Evolutionary conservation across 495 filamentous ascomycete species (phyloP).

Genomic region (Aspergillus olivimuriae): DNA sequence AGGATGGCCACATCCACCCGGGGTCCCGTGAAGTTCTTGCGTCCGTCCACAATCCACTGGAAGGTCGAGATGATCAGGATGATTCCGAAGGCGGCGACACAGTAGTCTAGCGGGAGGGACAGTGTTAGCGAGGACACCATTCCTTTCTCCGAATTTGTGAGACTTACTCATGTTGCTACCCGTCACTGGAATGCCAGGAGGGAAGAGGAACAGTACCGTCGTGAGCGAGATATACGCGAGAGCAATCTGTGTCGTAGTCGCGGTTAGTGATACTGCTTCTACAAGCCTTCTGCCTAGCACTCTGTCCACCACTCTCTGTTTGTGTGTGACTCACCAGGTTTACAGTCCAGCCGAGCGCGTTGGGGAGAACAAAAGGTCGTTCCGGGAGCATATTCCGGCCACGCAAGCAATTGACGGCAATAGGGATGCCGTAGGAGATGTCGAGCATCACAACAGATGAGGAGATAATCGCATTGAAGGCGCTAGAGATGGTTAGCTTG

Average conservation of each 20-base stretch:
- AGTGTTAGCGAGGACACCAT: conserved; percentile 7
- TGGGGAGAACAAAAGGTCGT: conserved; percentile 55
- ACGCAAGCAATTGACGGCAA: conserved; percentile 58
- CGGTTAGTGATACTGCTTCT: too few species aligned
- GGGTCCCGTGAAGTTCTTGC: conserved; percentile 64
- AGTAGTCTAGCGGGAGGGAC: conserved; percentile 45
- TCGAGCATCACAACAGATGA: conserved; percentile 65
- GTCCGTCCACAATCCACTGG: conserved; percentile 68
- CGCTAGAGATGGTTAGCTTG: conserved; percentile 17
- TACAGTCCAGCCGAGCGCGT: conserved; percentile 46
- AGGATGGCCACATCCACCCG: conserved; percentile 44
- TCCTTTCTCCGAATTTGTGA: neutral
- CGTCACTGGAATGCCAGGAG: conserved; percentile 58
- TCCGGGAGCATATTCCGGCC: conserved; percentile 60
- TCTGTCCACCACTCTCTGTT: too few species aligned
- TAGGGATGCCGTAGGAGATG: conserved; percentile 67
- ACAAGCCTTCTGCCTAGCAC: too few species aligned
- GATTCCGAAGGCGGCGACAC: conserved; percentile 63
- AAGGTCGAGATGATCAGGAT: conserved; percentile 57
- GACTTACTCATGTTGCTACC: conserved; percentile 65
- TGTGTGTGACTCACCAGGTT: conserved; percentile 35
- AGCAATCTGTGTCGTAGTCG: conserved; percentile 43
- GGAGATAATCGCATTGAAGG: conserved; percentile 60
- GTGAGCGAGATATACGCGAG: conserved; percentile 59
- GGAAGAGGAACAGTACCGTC: conserved; percentile 72